Evolutionary conservation across 1,284 basidiomycete species (phyloP).

Genomic region (Xanthoconium separans): DNA sequence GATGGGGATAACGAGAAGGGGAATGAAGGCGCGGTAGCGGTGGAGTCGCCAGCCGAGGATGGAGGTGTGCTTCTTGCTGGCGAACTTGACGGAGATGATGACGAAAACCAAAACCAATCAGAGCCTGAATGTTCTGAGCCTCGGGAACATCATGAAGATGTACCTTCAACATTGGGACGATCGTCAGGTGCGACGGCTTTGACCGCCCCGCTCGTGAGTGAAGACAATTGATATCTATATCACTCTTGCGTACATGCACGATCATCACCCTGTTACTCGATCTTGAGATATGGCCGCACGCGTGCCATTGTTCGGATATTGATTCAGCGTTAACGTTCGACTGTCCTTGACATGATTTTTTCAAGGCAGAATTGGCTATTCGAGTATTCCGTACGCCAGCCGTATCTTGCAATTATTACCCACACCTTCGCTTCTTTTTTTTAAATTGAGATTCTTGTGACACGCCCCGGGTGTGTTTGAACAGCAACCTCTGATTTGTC

Average conservation of each 20-base stretch:
- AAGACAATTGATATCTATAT: slow-evolving; percentile 8
- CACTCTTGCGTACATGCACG: background rate
- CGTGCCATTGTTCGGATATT: background rate
- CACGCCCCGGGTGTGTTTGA: no score
- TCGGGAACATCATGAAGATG: slow-evolving; percentile 17
- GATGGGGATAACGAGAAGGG: slow-evolving; percentile 31
- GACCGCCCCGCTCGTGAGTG: slow-evolving; percentile 9
- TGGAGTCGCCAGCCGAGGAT: slow-evolving; percentile 8
- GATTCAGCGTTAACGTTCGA: background rate
- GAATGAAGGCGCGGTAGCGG: slow-evolving; percentile 5
- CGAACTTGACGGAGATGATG: slow-evolving; percentile 6
- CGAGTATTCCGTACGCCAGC: slow-evolving; percentile 8
- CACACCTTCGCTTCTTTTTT: background rate
- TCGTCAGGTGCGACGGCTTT: slow-evolving; percentile 23
- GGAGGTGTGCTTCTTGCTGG: slow-evolving; percentile 7
- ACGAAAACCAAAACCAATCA: background rate
- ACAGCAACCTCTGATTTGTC: background rate
- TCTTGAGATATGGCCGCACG: background rate
- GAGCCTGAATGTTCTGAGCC: slow-evolving; percentile 1
- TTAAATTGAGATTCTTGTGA: no score
- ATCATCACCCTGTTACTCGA: background rate
- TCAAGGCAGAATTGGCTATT: slow-evolving; percentile 7
- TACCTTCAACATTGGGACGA: slow-evolving; percentile 31
- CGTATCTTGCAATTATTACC: slow-evolving; percentile 10
- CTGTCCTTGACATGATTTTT: background rate